Conservation (phyloP, 441 rosid species). For the Aleurites moluccanus region DNA sequence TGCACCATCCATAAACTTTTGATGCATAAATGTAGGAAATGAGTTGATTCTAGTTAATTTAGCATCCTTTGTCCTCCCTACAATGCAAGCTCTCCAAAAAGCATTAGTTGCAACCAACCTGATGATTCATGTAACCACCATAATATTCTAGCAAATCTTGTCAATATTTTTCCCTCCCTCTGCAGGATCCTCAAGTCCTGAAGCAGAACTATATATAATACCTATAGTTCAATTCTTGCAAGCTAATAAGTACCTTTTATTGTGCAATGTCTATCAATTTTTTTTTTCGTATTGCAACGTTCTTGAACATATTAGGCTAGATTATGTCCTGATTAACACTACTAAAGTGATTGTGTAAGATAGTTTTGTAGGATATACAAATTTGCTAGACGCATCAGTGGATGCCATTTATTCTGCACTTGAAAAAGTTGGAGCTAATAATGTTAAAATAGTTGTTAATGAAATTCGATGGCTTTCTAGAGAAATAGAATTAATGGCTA, state of each 20-base stretch:
- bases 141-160: not conserved
- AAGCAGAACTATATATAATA: not conserved
- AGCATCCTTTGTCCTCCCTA: not conserved
- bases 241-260: slow-evolving; percentile 7
- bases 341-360: slow-evolving; percentile 10
- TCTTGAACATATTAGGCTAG: not conserved
- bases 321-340: slow-evolving; percentile 14
- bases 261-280: slow-evolving; percentile 20
- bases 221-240: slow-evolving; percentile 16
- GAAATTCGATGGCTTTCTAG: slow-evolving; percentile 30
- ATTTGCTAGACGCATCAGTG: slow-evolving; percentile 13
- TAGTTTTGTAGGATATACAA: slow-evolving; percentile 6
- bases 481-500: slow-evolving; percentile 6
- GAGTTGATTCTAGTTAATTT: slow-evolving; percentile 18
- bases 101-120: not conserved
- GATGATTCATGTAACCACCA: not conserved
- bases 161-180: slow-evolving; percentile 2
- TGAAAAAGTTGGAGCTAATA: slow-evolving; percentile 15
- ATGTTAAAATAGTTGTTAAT: not conserved
- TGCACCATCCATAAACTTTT: not conserved
- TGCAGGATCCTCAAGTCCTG: not conserved
- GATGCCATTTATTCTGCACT: slow-evolving; percentile 12
- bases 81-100: slow-evolving; percentile 9
- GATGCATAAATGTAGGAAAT: slow-evolving; percentile 23
- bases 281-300: slow-evolving; percentile 3